These are phyloP conservation scores for Nannochloropsis oceanica DNA, from an alignment of 108 stramenopile genomes.

Conservation along the genomic window DNA sequence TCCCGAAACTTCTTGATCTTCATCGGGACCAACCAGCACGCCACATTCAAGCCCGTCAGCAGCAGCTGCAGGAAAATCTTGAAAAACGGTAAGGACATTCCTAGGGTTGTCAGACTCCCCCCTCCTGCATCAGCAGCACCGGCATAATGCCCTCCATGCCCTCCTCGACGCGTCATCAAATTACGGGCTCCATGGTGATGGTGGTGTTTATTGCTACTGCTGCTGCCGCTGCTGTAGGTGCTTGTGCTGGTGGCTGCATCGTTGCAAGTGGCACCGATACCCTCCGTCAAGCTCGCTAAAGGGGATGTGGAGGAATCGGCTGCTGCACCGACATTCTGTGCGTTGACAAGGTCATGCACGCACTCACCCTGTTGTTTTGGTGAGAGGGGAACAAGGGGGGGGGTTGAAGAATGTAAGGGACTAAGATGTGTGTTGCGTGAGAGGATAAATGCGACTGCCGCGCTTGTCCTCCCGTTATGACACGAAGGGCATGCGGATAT, in stretches of 20 bases:
- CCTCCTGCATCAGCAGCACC: neutral
- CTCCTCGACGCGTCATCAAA: neutral
- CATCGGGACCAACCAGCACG: conserved; percentile 27
- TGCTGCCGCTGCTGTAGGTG: neutral
- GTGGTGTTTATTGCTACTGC: neutral
- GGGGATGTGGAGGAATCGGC: neutral
- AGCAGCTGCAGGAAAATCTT: conserved; percentile 20
- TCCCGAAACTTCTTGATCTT: conserved; percentile 24
- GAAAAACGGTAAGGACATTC: neutral
- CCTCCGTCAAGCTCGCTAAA: neutral
- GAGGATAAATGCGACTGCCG: too few relatives aligned
- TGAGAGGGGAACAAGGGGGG: neutral
- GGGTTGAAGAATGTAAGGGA: too few relatives aligned
- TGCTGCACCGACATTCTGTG: neutral
- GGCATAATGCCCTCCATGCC: neutral
- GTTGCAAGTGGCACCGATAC: neutral
- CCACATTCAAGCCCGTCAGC: conserved; percentile 24
- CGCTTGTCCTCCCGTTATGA: too few relatives aligned
- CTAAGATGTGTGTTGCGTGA: too few relatives aligned
- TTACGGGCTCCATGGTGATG: neutral
- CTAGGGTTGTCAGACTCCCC: neutral
- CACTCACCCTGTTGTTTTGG: neutral
- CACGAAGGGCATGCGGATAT: too few relatives aligned
- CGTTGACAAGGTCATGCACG: neutral
- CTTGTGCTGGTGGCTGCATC: neutral